These are phyloP conservation scores for Spirogloea muscicola DNA, from an alignment of 139 green algal species.

Conservation along the genomic window DNA sequence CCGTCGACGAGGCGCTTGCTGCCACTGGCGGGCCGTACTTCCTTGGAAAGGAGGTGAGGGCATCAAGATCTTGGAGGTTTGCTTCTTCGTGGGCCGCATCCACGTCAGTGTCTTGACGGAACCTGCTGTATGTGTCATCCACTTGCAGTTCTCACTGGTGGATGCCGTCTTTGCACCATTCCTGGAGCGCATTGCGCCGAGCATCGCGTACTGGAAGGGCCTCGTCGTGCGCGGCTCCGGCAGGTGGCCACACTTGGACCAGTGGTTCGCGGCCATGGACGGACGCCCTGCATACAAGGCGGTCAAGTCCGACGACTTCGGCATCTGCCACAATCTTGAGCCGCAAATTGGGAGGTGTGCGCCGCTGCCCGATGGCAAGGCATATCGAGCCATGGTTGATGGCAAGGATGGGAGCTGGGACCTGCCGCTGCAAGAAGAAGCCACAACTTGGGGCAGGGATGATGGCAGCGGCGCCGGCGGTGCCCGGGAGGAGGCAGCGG, in stretches of 20 bases:
- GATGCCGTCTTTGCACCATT: slow-evolving; percentile 75
- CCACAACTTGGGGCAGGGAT: slow-evolving; percentile 24
- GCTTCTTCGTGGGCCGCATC: no score
- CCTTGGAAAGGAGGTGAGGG: slow-evolving; percentile 69
- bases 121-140: no score
- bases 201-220: slow-evolving; percentile 91
- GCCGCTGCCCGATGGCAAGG: background rate
- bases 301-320: slow-evolving; percentile 86
- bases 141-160: slow-evolving; percentile 39
- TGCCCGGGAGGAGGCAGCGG: slow-evolving; percentile 9
- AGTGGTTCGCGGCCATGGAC: slow-evolving; percentile 77
- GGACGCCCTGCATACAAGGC: slow-evolving; percentile 70
- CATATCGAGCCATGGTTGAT: slow-evolving; percentile 60
- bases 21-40: slow-evolving; percentile 74
- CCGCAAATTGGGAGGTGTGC: slow-evolving; percentile 78
- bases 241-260: slow-evolving; percentile 42
- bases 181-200: slow-evolving; percentile 82
- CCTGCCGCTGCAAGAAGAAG: slow-evolving; percentile 67
- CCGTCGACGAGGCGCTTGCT: slow-evolving; percentile 57
- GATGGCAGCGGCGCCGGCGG: slow-evolving; percentile 5
- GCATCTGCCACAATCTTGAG: slow-evolving; percentile 85
- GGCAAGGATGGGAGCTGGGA: slow-evolving; percentile 67
- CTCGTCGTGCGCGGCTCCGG: slow-evolving; percentile 59
- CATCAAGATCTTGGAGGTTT: no score
- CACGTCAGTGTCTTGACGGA: no score